Percentiles rank a stretch among this genome's conserved stretches.
These are phyloP conservation scores for Pilasporangium apinafurcum DNA, from an alignment of 352 stramenopile species.

Conservation along the genomic window DNA sequence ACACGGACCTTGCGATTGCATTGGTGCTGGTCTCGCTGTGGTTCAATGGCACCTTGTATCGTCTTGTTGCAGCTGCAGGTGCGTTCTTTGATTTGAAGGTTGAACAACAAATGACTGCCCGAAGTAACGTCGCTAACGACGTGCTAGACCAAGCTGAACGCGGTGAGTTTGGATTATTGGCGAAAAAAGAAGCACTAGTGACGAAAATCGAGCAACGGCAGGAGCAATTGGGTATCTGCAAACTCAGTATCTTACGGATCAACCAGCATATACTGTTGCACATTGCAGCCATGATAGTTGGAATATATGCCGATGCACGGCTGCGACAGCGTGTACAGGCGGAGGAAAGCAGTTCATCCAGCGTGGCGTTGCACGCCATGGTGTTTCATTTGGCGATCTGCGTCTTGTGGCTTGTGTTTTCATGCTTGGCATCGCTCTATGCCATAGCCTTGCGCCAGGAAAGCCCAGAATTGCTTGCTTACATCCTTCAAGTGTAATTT, in stretches of 20 bases:
- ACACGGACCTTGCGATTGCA: slow-evolving; percentile 31
- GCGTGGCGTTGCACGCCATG: slow-evolving; percentile 16
- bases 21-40: slow-evolving; percentile 32
- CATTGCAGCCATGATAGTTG: slow-evolving; percentile 23
- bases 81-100: slow-evolving; percentile 29
- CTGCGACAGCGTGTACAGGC: slow-evolving; percentile 6
- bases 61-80: slow-evolving; percentile 19
- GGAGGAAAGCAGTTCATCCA: slow-evolving; percentile 4
- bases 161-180: slow-evolving; percentile 62
- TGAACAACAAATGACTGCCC: slow-evolving; percentile 22
- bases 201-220: slow-evolving; percentile 53
- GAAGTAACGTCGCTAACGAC: slow-evolving; percentile 34
- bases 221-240: slow-evolving; percentile 43
- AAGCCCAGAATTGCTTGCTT: too few relatives aligned
- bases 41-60: slow-evolving; percentile 34
- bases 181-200: slow-evolving; percentile 45
- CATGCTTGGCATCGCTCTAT: slow-evolving; percentile 20
- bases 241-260: slow-evolving; percentile 45
- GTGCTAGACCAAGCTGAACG: slow-evolving; percentile 50
- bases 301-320: slow-evolving; percentile 27
- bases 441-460: slow-evolving; percentile 36
- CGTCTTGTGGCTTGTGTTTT: slow-evolving; percentile 35
- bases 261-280: slow-evolving; percentile 37
- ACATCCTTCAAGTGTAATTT: too few relatives aligned
- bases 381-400: slow-evolving; percentile 39